phyloP scores from a whole-genome alignment of 1,284 basidiomycete genomes.

The Cystobasidium slooffiae region DNA sequence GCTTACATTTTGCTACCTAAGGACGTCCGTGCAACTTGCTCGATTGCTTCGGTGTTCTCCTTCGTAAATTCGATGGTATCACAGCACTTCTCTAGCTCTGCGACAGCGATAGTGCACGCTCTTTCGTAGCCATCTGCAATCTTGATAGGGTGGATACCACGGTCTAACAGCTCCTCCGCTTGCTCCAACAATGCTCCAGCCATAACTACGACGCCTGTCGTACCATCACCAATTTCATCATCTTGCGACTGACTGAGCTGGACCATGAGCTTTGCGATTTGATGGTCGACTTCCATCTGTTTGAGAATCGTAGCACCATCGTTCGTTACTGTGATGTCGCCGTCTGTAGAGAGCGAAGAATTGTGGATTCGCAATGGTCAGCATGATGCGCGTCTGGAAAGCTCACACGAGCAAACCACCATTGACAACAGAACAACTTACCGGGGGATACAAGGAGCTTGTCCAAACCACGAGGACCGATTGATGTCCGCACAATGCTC shows the following conservation, averaged over 20 bases:
- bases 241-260: slow-evolving; percentile 97
- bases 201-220: slow-evolving; percentile 95
- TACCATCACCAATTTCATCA: slow-evolving; percentile 99
- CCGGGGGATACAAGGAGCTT: slow-evolving; percentile 82
- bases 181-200: slow-evolving; percentile 94
- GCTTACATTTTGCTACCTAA: slow-evolving; percentile 94
- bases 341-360: slow-evolving; percentile 63
- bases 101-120: slow-evolving; percentile 85
- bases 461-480: slow-evolving; percentile 92
- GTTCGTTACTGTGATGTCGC: slow-evolving; percentile 98
- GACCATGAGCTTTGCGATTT: slow-evolving; percentile 96
- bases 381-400: slow-evolving; percentile 13
- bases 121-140: slow-evolving; percentile 98
- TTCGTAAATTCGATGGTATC: slow-evolving; percentile 85
- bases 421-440: neutral
- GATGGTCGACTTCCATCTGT: slow-evolving; percentile 80
- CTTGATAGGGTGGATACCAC: slow-evolving; percentile 96
- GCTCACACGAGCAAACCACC: neutral
- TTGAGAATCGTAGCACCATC: slow-evolving; percentile 91
- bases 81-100: slow-evolving; percentile 89
- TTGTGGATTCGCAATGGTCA: neutral
- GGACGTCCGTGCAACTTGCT: slow-evolving; percentile 95
- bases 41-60: slow-evolving; percentile 79
- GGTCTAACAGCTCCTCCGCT: slow-evolving; percentile 81
- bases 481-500: slow-evolving; percentile 91